These are phyloP conservation scores for Zoysia pacifica DNA, from an alignment of 176 grass and related monocot genomes.

Conservation along the genomic window DNA sequence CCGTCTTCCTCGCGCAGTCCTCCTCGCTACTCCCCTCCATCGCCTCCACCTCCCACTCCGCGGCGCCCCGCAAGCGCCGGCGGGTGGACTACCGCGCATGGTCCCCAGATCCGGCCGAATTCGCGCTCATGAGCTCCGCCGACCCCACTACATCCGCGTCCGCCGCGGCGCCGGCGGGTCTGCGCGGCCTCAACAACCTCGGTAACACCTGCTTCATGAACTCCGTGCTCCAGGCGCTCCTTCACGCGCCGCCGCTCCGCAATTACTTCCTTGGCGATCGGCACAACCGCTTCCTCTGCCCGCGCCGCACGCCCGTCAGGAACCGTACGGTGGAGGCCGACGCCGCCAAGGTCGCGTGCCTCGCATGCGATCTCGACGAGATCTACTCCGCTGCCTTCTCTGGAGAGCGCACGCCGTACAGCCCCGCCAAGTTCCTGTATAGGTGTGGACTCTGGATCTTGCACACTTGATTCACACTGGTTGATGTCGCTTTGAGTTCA, in stretches of 20 bases:
- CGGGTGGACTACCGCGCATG: conserved; percentile 76
- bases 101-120: conserved; percentile 72
- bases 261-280: conserved; percentile 95
- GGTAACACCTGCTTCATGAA: conserved; percentile 99
- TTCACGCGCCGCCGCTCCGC: conserved; percentile 80
- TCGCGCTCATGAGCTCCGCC: conserved; percentile 60
- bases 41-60: background rate
- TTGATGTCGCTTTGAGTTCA: conserved; percentile 11
- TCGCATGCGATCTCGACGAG: conserved; percentile 86
- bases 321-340: conserved; percentile 23
- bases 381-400: conserved; percentile 93
- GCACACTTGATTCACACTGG: conserved; percentile 21
- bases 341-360: conserved; percentile 50
- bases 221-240: conserved; percentile 89
- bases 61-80: conserved; percentile 53
- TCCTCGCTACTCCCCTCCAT: conserved; percentile 45
- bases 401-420: conserved; percentile 75
- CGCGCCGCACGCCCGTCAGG: conserved; percentile 62
- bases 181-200: conserved; percentile 89
- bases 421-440: conserved; percentile 88
- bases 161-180: conserved; percentile 46
- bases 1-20: conserved; percentile 72
- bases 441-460: conserved; percentile 68
- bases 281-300: conserved; percentile 79
- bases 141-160: conserved; percentile 54